Percentiles rank a stretch among this genome's conserved stretches.
These are phyloP conservation scores for Stephania yunnanensis DNA, from an alignment of 164 flowering plant species.

Conservation along the genomic window DNA sequence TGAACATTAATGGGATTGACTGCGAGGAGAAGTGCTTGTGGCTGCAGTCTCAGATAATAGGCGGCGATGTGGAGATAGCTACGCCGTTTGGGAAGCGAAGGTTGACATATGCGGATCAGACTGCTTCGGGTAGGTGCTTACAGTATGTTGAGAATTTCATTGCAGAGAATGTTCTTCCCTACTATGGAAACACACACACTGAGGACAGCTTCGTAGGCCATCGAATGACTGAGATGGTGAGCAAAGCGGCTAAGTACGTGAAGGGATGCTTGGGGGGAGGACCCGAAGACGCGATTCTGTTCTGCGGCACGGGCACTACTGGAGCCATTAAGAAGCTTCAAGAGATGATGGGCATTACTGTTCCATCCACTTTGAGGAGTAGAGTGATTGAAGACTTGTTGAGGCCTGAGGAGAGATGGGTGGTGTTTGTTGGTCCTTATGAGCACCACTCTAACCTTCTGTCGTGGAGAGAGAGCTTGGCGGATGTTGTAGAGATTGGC, in stretches of 20 bases:
- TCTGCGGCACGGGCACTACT: slow-evolving; percentile 27
- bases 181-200: slow-evolving; percentile 25
- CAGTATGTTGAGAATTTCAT: slow-evolving; percentile 16
- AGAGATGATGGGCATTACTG: slow-evolving; percentile 26
- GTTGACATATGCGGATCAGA: background rate
- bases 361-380: slow-evolving; percentile 21
- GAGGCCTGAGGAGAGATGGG: slow-evolving; percentile 24
- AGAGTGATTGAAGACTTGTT: slow-evolving; percentile 3
- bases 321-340: slow-evolving; percentile 27
- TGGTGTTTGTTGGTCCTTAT: slow-evolving; percentile 35
- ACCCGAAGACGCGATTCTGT: slow-evolving; percentile 14
- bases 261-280: slow-evolving; percentile 30
- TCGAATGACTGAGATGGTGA: slow-evolving; percentile 19
- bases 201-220: slow-evolving; percentile 25
- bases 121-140: slow-evolving; percentile 18
- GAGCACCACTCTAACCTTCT: slow-evolving; percentile 42
- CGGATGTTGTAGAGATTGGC: slow-evolving; percentile 33
- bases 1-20: background rate
- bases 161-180: slow-evolving; percentile 14
- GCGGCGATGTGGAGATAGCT: background rate
- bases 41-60: background rate
- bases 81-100: background rate
- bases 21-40: background rate
- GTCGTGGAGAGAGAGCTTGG: slow-evolving; percentile 26
- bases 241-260: slow-evolving; percentile 20